phyloP scores from a whole-genome alignment of 192 early-diverging fungal genomes.

The Coemansia sp. region DNA sequence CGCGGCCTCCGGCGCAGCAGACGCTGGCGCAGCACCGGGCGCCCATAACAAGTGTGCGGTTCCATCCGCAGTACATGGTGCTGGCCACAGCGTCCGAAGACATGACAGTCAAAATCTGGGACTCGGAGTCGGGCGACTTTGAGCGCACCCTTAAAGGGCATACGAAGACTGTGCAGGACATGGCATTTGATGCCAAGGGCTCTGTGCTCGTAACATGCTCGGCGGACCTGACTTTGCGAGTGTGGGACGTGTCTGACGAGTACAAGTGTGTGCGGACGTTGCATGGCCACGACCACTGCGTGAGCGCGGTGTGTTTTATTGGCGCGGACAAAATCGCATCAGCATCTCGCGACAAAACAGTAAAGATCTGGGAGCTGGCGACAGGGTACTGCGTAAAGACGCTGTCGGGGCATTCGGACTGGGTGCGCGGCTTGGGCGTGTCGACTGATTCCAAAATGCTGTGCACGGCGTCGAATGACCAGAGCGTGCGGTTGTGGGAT shows the following conservation, averaged over 20 bases:
- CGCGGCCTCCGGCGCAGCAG: conserved; percentile 75
- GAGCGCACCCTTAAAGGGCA: conserved; percentile 93
- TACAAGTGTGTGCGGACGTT: conserved; percentile 83
- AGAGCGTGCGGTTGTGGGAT: conserved; percentile 88
- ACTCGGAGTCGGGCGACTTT: conserved; percentile 89
- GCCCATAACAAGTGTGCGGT: conserved; percentile 77
- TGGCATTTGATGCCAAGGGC: conserved; percentile 83
- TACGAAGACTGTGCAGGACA: conserved; percentile 90
- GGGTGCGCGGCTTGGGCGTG: conserved; percentile 77
- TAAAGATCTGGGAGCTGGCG: conserved; percentile 86
- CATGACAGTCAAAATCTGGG: conserved; percentile 90
- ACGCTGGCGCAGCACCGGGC: conserved; percentile 74
- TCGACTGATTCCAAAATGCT: conserved; percentile 71
- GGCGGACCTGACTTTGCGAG: conserved; percentile 70
- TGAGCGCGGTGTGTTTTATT: conserved; percentile 82
- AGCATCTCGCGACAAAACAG: conserved; percentile 87
- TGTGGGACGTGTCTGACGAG: conserved; percentile 34
- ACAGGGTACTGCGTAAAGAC: conserved; percentile 80
- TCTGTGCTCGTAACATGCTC: conserved; percentile 85
- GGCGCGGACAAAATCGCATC: conserved; percentile 79
- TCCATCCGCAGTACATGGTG: conserved; percentile 83
- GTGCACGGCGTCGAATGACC: conserved; percentile 81
- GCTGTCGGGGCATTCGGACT: conserved; percentile 77
- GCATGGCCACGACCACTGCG: conserved; percentile 62
- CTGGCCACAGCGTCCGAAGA: conserved; percentile 91